phyloP scores from a whole-genome alignment of 805 yeast species.

The Starmerella sirachaensis region DNA sequence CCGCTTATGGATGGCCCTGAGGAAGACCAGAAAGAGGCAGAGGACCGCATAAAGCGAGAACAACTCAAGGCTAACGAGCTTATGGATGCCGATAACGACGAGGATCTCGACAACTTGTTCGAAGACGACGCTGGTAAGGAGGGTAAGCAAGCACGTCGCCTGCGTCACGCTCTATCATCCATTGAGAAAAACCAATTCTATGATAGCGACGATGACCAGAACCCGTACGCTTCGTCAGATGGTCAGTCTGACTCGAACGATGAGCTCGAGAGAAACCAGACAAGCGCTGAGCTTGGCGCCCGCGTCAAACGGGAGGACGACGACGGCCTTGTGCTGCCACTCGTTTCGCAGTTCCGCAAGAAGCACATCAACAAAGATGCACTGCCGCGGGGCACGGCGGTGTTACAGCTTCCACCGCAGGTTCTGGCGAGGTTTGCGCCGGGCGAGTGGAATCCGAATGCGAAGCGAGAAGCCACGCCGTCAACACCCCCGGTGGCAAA shows the following conservation, averaged over 20 bases:
- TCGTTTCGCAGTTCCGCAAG: constrained; percentile 24
- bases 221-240: constrained; percentile 69
- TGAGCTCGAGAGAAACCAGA: constrained; percentile 17
- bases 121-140: constrained; percentile 59
- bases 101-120: constrained; percentile 49
- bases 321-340: constrained; percentile 19
- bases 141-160: constrained; percentile 80
- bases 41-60: constrained; percentile 35
- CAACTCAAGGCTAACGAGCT: constrained; percentile 45
- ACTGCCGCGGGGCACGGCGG: constrained; percentile 42
- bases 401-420: constrained; percentile 50
- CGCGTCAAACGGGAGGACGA: constrained; percentile 9
- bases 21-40: constrained; percentile 85
- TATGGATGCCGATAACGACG: constrained; percentile 49
- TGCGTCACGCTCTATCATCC: constrained; percentile 70
- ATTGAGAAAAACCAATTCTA: constrained; percentile 79
- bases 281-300: constrained; percentile 18
- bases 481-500: no score
- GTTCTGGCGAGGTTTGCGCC: constrained; percentile 55
- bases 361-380: constrained; percentile 31
- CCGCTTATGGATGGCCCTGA: constrained; percentile 94
- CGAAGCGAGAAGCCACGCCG: constrained; percentile 23
- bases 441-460: constrained; percentile 75
- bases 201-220: constrained; percentile 72
- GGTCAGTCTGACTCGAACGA: constrained; percentile 39